Conservation (phyloP, 306 rosid species). For the Prinsepia uniflora region DNA sequence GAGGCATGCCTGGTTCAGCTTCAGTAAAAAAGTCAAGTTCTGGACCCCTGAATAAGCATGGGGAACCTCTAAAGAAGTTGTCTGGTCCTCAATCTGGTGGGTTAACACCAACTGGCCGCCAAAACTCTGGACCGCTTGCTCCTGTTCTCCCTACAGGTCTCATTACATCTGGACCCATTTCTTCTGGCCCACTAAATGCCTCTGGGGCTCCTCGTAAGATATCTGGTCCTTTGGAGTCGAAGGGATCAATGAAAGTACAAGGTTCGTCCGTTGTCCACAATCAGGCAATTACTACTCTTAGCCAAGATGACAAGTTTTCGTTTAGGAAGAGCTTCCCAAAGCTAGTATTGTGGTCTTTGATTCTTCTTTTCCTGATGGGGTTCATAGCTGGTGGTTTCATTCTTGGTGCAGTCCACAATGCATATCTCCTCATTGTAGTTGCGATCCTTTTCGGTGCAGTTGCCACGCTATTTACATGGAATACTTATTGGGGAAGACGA, state of each 20-base stretch:
- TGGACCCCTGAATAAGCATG: conserved; percentile 93
- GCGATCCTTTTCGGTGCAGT: conserved; percentile 76
- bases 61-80: conserved; percentile 87
- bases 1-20: conserved; percentile 63
- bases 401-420: conserved; percentile 92
- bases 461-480: conserved; percentile 80
- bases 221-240: conserved; percentile 84
- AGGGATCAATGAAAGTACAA: conserved; percentile 72
- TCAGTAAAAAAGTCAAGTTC: conserved; percentile 83
- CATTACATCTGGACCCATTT: conserved; percentile 90
- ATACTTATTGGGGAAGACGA: conserved; percentile 86
- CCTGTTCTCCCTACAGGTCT: conserved; percentile 91
- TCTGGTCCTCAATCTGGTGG: conserved; percentile 99
- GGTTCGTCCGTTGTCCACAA: conserved; percentile 50
- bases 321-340: conserved; percentile 83
- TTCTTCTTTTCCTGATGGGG: conserved; percentile 93
- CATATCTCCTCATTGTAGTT: conserved; percentile 79
- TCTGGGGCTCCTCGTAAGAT: conserved; percentile 96
- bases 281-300: conserved; percentile 80
- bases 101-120: conserved; percentile 57
- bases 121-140: conserved; percentile 89
- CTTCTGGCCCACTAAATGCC: conserved; percentile 86
- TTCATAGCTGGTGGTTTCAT: conserved; percentile 97
- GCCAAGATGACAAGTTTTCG: conserved; percentile 67
- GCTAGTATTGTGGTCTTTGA: conserved; percentile 85